A percentile compares a stretch with the other conserved stretches of the same genome.
phyloP scores from a whole-genome alignment of 305 asterid species.

The Fraxinus albicans region DNA sequence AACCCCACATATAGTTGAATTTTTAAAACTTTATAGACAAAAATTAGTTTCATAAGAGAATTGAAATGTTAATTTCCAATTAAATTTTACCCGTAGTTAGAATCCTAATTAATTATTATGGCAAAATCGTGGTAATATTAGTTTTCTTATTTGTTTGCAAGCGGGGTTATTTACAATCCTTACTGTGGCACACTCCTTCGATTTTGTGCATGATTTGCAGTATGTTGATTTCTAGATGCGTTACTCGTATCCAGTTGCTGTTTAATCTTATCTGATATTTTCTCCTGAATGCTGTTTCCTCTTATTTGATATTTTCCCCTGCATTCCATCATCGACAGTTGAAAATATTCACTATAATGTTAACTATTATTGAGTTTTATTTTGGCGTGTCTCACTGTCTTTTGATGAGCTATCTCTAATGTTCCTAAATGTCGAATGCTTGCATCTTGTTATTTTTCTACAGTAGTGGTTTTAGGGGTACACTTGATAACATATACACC shows the following conservation, averaged over 20 bases:
- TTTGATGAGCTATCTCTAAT: neutral
- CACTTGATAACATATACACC: slow-evolving; percentile 25
- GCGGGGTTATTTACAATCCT: neutral
- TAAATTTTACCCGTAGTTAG: neutral
- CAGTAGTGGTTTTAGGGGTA: slow-evolving; percentile 30
- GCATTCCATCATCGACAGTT: slow-evolving; percentile 5
- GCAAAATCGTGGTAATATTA: neutral
- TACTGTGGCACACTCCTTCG: neutral
- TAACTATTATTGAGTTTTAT: neutral
- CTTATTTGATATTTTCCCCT: slow-evolving; percentile 3
- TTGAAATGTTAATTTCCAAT: neutral
- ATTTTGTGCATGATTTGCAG: slow-evolving; percentile 4
- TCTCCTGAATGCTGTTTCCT: neutral
- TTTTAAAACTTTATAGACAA: neutral
- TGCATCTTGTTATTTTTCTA: slow-evolving; percentile 11
- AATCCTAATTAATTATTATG: neutral
- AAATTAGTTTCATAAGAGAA: neutral
- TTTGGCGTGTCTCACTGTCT: neutral
- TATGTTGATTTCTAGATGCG: neutral
- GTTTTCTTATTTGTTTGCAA: slow-evolving; percentile 3
- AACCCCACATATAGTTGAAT: neutral
- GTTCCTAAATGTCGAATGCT: slow-evolving; percentile 11
- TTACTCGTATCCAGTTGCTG: neutral
- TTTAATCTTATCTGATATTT: neutral
- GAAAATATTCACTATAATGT: neutral